Base-by-base conservation (phyloP, 116 monocot species). In the Thalassia testudinum region DNA sequence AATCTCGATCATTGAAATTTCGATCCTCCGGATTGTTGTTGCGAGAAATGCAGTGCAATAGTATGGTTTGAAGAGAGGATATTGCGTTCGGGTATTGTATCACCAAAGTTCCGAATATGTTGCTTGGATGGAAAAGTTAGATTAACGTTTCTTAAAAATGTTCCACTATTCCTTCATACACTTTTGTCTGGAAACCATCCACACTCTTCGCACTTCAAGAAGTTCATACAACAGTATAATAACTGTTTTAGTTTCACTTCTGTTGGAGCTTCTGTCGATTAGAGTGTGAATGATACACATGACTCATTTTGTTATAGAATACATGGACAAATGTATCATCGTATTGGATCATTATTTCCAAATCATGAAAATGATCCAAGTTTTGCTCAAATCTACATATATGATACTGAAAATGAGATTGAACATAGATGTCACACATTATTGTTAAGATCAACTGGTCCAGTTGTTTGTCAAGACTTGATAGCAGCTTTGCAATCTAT, bases 231-330 rank as follows among this genome's bases (percentile, higher is more conserved):
- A 2, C 21, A 22, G 3, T 51, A 23, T 15, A 51, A 51, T 15
- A 22, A n/a, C n/a, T n/a, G n/a, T n/a, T 51, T 51, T 24, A 19
- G 17, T 7, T 51, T 51, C 51, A 51, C 51, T 5, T 51, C 51
- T 5, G 20, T 51, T 2, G 51, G 51, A 17, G 21, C 24, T 17
- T 24, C 12, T 1, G 23, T 23, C 5, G 51, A 51, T 15, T 14
- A 2, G 1, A 23, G 15, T 23, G 14, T 51, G 5, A 51, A 17
- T 22, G 21, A 51, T 51, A 21, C 15, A 5, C 20, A 15, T 23
- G 24, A 3, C 15, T 21, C 51, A 15, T 51, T 10, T 25, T 23
- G 14, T 51, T 51, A 17, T 51, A 11, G 25, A 23, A 51, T 51
- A 24, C 51, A 51, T 24, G 51, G 51, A 24, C 24, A 22, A 24